These are phyloP conservation scores for Malus hybrid DNA, from an alignment of 331 rosid species.

Conservation along the genomic window DNA sequence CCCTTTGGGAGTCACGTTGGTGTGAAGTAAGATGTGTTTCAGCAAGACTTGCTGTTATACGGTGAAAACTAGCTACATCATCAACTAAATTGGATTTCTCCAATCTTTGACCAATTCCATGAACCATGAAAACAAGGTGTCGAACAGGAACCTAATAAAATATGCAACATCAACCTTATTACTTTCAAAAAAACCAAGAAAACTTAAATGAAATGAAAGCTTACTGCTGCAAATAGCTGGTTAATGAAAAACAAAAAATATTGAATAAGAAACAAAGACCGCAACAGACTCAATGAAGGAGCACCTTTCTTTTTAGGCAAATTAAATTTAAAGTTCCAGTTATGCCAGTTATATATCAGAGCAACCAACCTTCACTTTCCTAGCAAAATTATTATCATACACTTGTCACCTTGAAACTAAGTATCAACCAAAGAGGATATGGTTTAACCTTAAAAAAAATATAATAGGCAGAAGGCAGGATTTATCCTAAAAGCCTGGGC, in stretches of 20 bases:
- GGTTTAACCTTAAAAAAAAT: background rate
- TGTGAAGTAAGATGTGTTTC: slow-evolving; percentile 78
- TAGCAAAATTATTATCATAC: background rate
- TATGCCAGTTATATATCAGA: background rate
- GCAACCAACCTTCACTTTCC: background rate
- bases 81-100: slow-evolving; percentile 98
- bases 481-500: background rate
- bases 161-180: background rate
- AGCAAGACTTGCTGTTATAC: slow-evolving; percentile 70
- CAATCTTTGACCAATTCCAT: slow-evolving; percentile 98
- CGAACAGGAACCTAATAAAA: slow-evolving; percentile 80
- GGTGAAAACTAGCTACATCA: slow-evolving; percentile 75
- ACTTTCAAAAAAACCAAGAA: background rate
- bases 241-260: background rate
- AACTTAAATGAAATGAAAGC: background rate
- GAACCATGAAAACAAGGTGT: slow-evolving; percentile 98
- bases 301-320: background rate
- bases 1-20: slow-evolving; percentile 81
- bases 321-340: background rate
- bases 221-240: background rate
- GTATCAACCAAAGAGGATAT: background rate
- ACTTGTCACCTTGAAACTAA: background rate
- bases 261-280: background rate
- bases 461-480: background rate
- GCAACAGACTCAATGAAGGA: background rate